These are phyloP conservation scores for Naumovozyma baii DNA, from an alignment of 805 yeast species.

Conservation along the genomic window DNA sequence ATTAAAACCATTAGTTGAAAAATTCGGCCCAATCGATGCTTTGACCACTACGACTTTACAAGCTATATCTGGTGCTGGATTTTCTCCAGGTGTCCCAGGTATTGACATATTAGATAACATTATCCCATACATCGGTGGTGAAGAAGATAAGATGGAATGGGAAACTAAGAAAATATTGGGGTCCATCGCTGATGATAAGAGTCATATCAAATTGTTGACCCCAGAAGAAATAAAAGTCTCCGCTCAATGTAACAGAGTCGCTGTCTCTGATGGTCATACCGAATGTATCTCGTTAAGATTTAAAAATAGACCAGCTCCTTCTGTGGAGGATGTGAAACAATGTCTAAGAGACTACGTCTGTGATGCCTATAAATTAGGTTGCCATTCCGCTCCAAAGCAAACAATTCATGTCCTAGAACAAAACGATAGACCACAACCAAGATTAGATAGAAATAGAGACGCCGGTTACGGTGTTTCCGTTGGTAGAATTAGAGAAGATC, in stretches of 20 bases:
- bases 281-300: constrained; percentile 86
- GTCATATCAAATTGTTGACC: constrained; percentile 47
- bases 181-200: constrained; percentile 38
- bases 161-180: constrained; percentile 95
- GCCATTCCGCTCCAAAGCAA: constrained; percentile 88
- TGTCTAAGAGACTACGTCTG: constrained; percentile 65
- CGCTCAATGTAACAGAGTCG: constrained; percentile 94
- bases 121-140: constrained; percentile 91
- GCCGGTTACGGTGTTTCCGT: constrained; percentile 89
- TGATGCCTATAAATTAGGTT: constrained; percentile 70
- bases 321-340: constrained; percentile 67
- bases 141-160: constrained; percentile 97
- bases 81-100: constrained; percentile 94
- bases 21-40: constrained; percentile 81
- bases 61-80: constrained; percentile 98
- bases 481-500: constrained; percentile 89
- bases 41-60: constrained; percentile 88
- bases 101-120: constrained; percentile 91
- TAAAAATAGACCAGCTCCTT: constrained; percentile 74
- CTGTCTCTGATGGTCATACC: constrained; percentile 96
- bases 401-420: constrained; percentile 89
- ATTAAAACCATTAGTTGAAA: constrained; percentile 81
- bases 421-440: constrained; percentile 91
- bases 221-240: constrained; percentile 73
- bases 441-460: constrained; percentile 94